A percentile compares a stretch with the other conserved stretches of the same genome.
Evolutionary conservation across 2,329 filamentous ascomycete genomes (phyloP).

Genomic region (Epichloe amarillans): DNA sequence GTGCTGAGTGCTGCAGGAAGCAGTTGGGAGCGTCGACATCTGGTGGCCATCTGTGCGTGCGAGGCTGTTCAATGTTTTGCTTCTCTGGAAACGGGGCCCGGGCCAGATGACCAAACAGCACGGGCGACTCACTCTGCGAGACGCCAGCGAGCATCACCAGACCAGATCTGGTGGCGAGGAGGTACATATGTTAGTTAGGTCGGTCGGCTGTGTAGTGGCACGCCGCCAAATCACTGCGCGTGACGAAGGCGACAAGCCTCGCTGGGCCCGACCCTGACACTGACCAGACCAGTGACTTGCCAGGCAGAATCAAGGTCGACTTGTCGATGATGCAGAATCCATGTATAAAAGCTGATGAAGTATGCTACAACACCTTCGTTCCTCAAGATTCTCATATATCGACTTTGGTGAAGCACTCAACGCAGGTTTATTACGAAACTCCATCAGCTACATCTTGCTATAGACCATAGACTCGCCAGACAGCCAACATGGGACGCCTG

Average conservation of each 20-base stretch:
- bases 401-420: background rate
- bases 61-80: background rate
- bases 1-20: too few species aligned
- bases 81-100: too few species aligned
- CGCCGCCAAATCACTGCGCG: background rate
- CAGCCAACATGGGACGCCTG: constrained; percentile 7
- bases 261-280: background rate
- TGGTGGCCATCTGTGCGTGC: too few species aligned
- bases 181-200: too few species aligned
- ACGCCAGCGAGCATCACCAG: background rate
- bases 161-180: background rate
- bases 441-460: too few species aligned
- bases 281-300: background rate
- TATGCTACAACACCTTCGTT: too few species aligned
- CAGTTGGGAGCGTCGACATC: too few species aligned
- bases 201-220: background rate
- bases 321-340: too few species aligned
- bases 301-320: too few species aligned
- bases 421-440: background rate
- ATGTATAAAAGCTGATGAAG: too few species aligned
- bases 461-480: background rate
- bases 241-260: background rate
- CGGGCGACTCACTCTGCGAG: background rate
- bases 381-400: too few species aligned
- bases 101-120: background rate